Conservation (phyloP, 163 green algal genomes). For the Chlamydomonas reinhardtii region DNA sequence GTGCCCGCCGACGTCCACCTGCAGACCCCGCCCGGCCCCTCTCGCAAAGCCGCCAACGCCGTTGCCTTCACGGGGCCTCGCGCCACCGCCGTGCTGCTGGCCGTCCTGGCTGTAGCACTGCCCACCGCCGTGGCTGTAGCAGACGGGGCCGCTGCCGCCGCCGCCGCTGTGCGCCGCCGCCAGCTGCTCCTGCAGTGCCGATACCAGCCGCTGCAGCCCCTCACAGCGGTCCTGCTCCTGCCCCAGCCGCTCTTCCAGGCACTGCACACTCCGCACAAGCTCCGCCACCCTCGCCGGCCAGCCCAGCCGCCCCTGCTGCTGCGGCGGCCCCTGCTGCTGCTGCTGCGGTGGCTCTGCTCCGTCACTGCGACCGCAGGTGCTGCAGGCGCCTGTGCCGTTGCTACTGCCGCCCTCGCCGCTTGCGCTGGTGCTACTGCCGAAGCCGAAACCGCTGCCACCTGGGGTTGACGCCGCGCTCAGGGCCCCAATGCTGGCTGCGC, state of each 20-base stretch:
- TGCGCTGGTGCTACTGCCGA: no score
- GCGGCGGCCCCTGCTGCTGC: slow-evolving; percentile 35
- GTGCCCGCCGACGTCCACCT: no score
- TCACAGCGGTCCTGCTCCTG: slow-evolving; percentile 12
- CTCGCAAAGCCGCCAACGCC: no score
- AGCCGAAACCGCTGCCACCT: no score
- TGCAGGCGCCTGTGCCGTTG: not conserved
- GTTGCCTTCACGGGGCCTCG: no score
- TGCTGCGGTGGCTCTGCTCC: not conserved
- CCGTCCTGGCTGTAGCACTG: no score
- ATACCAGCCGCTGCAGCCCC: slow-evolving; percentile 15
- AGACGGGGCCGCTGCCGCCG: not conserved
- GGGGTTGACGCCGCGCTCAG: no score
- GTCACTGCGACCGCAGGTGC: not conserved
- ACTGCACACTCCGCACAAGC: not conserved
- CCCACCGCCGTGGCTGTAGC: no score
- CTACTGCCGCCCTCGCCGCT: no score
- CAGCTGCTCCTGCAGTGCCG: slow-evolving; percentile 38
- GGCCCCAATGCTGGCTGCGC: not conserved
- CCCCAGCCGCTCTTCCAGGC: slow-evolving; percentile 21
- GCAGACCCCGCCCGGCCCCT: no score
- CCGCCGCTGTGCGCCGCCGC: not conserved
- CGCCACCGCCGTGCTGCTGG: no score
- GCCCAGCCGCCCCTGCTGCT: slow-evolving; percentile 22
- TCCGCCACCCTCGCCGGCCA: slow-evolving; percentile 8